Evolutionary conservation across 2,329 filamentous ascomycete genomes (phyloP), one percentile per base, ranked within the genome.

Genomic region (Xylaria digitata): DNA sequence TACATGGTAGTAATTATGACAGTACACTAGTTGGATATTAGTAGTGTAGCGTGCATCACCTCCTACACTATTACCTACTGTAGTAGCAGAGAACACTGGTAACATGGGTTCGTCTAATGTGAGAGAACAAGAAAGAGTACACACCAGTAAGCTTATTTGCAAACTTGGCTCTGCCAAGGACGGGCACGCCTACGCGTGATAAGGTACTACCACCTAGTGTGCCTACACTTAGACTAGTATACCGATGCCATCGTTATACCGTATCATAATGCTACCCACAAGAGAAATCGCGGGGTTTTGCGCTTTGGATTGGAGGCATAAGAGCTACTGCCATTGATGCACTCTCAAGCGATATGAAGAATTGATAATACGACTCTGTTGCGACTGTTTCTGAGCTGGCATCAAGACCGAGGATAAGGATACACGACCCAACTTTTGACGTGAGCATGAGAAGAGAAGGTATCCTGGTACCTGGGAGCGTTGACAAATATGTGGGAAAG

Each of bases 401-500:
- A 26, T 26, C 11, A 37, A 34, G 21, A 23, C 48, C 32, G 55
- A 64, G 21, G 23, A 64, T 21, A 5, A 5, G 26, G 26, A 26
- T 26, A 26, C 3, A 26, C 26, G 26, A 64, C 40, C 23, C 4
- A 11, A n/a, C n/a, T n/a, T n/a, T 40, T 21, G 42, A 55, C 62
- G 57, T 52, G 43, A 37, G 37, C 30, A 21, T 23, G 23, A 62
- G 23, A 26, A 19, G 6, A 61, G 32, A 32, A 50, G 49, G 21
- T 15, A 30, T 54, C 30, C 40, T 37, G 15, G 48, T 19, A 54
- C 23, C 37, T 45, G 9, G 49, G 15, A 26, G 8, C n/a, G 46
- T 67, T 67, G 65, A 67, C 65, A 67, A 67, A 67, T 67, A 65
- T 52, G 55, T 56, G 9, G 46, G 55, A 55, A 42, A 56, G 65